Conservation (phyloP, 805 yeast genomes). For the Wickerhamiella galacta region DNA sequence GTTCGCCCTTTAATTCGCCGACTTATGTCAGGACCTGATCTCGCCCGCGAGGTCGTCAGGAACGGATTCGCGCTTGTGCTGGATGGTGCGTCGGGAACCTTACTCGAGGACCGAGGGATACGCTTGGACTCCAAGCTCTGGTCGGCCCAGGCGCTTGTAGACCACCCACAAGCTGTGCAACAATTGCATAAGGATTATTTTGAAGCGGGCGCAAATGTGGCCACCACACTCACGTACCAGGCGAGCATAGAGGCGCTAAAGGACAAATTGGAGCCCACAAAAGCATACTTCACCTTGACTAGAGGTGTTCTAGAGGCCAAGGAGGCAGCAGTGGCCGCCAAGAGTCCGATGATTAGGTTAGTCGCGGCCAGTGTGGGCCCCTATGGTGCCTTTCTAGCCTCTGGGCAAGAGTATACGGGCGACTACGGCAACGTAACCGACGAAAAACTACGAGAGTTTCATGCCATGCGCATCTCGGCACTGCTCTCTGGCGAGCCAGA, state of each 20-base stretch:
- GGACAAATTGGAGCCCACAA: background rate
- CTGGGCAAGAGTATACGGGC: constrained; percentile 63
- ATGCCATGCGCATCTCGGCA: constrained; percentile 29
- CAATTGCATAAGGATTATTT: constrained; percentile 36
- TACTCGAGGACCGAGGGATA: constrained; percentile 34
- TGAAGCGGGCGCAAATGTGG: constrained; percentile 36
- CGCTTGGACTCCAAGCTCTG: constrained; percentile 35
- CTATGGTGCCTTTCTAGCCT: constrained; percentile 51
- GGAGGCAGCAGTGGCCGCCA: background rate
- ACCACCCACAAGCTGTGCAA: constrained; percentile 28
- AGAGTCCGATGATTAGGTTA: constrained; percentile 6
- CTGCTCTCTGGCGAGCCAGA: constrained; percentile 29
- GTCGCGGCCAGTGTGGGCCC: constrained; percentile 63
- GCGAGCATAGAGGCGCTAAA: constrained; percentile 29
- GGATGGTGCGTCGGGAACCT: constrained; percentile 57
- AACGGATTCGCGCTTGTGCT: constrained; percentile 11
- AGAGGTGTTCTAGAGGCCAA: constrained; percentile 7
- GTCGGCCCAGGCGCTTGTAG: constrained; percentile 40
- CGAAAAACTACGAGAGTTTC: constrained; percentile 33
- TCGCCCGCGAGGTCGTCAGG: background rate
- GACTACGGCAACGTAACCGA: constrained; percentile 31
- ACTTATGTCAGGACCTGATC: too few relatives aligned
- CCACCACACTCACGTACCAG: constrained; percentile 47
- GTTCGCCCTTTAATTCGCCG: too few relatives aligned
- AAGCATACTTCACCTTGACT: constrained; percentile 1